Percentiles rank a stretch among this genome's conserved stretches.
These are phyloP conservation scores for Fusarium sp. DNA, from an alignment of 2,329 filamentous ascomycete genomes.

Conservation along the genomic window DNA sequence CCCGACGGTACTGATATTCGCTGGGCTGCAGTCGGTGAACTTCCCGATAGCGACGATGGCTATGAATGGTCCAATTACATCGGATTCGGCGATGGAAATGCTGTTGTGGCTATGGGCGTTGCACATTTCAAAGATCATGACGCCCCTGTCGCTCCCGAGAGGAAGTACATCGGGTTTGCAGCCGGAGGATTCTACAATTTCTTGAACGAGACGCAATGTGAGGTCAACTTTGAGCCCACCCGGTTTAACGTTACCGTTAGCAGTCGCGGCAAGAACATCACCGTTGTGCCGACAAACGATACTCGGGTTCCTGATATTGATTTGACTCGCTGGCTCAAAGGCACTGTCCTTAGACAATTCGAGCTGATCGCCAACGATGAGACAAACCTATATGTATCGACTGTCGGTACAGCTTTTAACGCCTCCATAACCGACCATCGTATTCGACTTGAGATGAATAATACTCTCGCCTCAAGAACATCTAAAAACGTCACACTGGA, in stretches of 20 bases:
- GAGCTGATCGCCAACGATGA: constrained; percentile 54
- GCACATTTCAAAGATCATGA: constrained; percentile 17
- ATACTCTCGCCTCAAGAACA: not conserved
- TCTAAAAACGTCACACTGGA: not conserved
- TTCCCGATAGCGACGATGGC: constrained; percentile 23
- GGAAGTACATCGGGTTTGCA: constrained; percentile 13
- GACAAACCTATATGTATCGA: constrained; percentile 53
- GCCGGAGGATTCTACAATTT: constrained; percentile 12
- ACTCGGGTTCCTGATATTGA: constrained; percentile 13
- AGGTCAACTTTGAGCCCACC: constrained; percentile 20
- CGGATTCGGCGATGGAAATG: constrained; percentile 8
- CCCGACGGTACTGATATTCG: not conserved
- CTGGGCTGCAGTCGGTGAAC: constrained; percentile 8
- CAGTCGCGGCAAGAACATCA: constrained; percentile 17
- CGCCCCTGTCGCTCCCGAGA: not conserved
- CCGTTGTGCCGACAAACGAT: constrained; percentile 16
- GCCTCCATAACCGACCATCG: constrained; percentile 45
- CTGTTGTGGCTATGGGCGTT: constrained; percentile 18
- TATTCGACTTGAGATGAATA: constrained; percentile 18
- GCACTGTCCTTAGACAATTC: constrained; percentile 49
- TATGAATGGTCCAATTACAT: constrained; percentile 10
- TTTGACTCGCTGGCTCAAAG: constrained; percentile 11
- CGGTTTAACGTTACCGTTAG: constrained; percentile 17
- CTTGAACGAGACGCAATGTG: constrained; percentile 9
- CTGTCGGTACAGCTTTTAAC: constrained; percentile 53